Evolutionary conservation across 176 grass and related monocot species (phyloP), one percentile per base, ranked within the genome.

Genomic region (Aegilops sharonensis): DNA sequence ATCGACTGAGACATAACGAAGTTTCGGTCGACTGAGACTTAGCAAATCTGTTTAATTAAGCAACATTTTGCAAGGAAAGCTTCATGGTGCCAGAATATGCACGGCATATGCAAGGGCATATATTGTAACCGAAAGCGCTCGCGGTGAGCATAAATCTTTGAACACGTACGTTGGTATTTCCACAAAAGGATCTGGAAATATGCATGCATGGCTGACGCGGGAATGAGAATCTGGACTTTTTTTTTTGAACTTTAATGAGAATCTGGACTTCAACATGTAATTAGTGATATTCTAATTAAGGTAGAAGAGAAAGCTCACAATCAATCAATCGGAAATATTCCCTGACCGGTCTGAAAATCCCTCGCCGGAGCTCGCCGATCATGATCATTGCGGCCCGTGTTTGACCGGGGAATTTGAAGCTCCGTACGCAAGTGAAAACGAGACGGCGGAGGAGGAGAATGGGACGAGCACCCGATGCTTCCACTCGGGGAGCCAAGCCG

Each of bases 401-500:
- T 71, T 71, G 68, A 71, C 68, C 35, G 20, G 9, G 9, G 12
- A n/a, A 71, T 21, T 54, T 54, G 50, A 52, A 52, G 48, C 48
- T 52, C 2, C 15, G 17, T 1, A 70, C 14, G 68, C 68, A 4
- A 69, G 66, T 7, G 66, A 37, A 69, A 69, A 18, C 15, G 35
- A 36, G 67, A 21, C 67, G 67, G 4, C 0, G 34, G 0, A 37
- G 67, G 35, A 37, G 32, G 0, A 70, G 34, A 50, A 50, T 48
- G 45, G 45, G 47, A 52, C 48, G 48, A 52, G 48, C 30, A 69
- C 31, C 67, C 15, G 18, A 40, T 71, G 68, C 68, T 40, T 71
- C 68, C 35, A 71, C 68, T 71, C 68, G 68, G 68, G 68, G 68
- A 71, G 20, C 68, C 18, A 71, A 35, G 40, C 68, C 68, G 68